Evolutionary conservation across 2,329 filamentous ascomycete species (phyloP).

Genomic region (Sarocladiaceae sp.): DNA sequence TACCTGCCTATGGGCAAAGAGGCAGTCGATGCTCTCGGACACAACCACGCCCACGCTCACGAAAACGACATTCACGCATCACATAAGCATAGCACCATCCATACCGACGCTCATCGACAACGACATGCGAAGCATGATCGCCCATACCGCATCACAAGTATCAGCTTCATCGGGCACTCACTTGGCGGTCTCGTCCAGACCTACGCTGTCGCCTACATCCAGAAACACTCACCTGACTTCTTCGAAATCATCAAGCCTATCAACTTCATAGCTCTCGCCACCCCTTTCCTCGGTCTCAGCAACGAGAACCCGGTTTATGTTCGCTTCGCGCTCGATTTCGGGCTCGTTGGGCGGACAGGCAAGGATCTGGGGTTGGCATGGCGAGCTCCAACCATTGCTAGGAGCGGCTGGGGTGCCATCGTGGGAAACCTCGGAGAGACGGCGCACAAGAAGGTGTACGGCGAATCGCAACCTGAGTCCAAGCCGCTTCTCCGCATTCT

Average conservation of each 20-base stretch:
- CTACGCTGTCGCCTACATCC: constrained; percentile 92
- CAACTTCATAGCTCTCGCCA: constrained; percentile 84
- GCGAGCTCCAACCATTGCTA: constrained; percentile 78
- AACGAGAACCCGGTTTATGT: constrained; percentile 98
- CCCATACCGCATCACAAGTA: constrained; percentile 82
- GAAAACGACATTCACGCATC: constrained; percentile 40
- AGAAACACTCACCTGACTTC: constrained; percentile 89
- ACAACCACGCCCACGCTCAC: constrained; percentile 18
- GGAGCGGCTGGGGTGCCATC: constrained; percentile 82
- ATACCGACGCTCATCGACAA: constrained; percentile 46
- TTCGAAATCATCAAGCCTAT: constrained; percentile 80
- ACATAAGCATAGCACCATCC: constrained; percentile 58
- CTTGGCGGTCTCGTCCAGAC: constrained; percentile 86
- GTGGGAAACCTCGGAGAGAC: constrained; percentile 74
- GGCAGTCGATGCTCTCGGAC: constrained; percentile 32
- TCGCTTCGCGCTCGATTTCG: constrained; percentile 94
- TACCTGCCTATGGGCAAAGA: constrained; percentile 62
- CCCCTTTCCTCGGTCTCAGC: constrained; percentile 83
- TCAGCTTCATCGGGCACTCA: constrained; percentile 91
- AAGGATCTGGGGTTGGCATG: constrained; percentile 93
- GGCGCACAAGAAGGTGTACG: constrained; percentile 52
- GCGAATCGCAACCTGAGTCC: constrained; percentile 64
- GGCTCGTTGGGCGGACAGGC: constrained; percentile 89
- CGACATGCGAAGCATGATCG: constrained; percentile 42
- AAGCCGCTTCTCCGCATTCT: constrained; percentile 86